Evolutionary conservation across 805 yeast species (phyloP), one percentile per base, ranked within the genome.

Genomic region (Ogataea populi-albae): DNA sequence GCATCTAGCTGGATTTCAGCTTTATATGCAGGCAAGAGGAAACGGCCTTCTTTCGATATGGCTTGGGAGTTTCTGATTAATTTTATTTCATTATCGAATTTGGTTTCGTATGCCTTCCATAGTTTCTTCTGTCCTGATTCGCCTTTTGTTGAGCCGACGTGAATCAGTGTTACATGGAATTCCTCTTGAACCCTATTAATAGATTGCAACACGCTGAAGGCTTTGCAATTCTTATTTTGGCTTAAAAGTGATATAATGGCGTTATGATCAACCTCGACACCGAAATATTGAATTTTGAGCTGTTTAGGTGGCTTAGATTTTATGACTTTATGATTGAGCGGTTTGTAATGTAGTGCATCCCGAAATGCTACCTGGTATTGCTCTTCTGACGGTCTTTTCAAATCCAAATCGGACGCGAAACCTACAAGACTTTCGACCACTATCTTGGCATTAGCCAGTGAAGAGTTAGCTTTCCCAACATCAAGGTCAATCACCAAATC

Each of bases 111-210:
- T 5, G 34, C 37, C 26, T 37, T 43, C 52, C 56, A 57, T 27
- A 42, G 17, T 3, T 37, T 29, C 21, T 41, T 41, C 5, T 34
- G 19, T 11, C 32, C 30, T 8, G 43, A 32, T 17, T 38, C 31
- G 9, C 38, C 38, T 15, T 45, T 53, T 6, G 45, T 41, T 11
- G 50, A 41, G 0, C 46, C 41, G 3, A 46, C 23, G 51, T 84
- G 94, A 4, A 75, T 66, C 28, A 84, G 52, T 0, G 95, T 86
- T 3, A 85, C 72, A 52, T 86, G 95, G 46, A 84, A 79, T 19
- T 66, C 66, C 0, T 52, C 33, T 44, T 78, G 86, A 1, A 81
- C 55, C 22, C 78, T 58, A 1, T 57, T 51, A 0, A 31, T 36
- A 1, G 51, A 34, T 22, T 61, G n/a, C n/a, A n/a, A n/a, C n/a